phyloP scores from a whole-genome alignment of 140 eudicot species.

The Oenanthe javanica region DNA sequence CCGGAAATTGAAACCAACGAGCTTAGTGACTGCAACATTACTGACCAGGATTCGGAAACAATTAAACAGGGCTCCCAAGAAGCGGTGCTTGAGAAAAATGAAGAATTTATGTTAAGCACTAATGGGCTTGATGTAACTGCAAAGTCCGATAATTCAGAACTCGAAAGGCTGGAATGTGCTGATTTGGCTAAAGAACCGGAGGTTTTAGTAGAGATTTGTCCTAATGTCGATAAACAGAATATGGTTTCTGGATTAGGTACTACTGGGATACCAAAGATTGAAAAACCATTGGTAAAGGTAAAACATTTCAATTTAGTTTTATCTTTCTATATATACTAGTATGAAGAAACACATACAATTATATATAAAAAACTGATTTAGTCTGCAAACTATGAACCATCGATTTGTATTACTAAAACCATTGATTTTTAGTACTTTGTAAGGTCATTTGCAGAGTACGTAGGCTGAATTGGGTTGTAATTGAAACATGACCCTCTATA shows the following conservation, averaged over 20 bases:
- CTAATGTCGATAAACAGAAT: slow-evolving; percentile 23
- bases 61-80: slow-evolving; percentile 13
- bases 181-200: not conserved
- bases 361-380: not conserved
- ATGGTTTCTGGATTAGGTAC: slow-evolving; percentile 34
- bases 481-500: not conserved
- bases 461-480: not conserved
- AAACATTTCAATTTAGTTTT: not conserved
- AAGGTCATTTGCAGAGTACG: not conserved
- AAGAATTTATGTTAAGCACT: not conserved
- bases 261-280: slow-evolving; percentile 37
- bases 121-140: not conserved
- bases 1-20: slow-evolving; percentile 17
- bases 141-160: not conserved
- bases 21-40: not conserved
- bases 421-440: not conserved
- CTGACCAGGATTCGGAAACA: slow-evolving; percentile 12
- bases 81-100: not conserved
- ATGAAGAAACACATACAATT: not conserved
- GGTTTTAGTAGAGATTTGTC: not conserved
- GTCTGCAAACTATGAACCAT: not conserved
- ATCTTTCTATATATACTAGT: not conserved
- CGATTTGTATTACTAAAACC: not conserved
- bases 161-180: not conserved
- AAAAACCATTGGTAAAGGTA: slow-evolving; percentile 47